Base-by-base conservation (phyloP, 2,329 filamentous ascomycete genomes). In the Fusarium albidum region DNA sequence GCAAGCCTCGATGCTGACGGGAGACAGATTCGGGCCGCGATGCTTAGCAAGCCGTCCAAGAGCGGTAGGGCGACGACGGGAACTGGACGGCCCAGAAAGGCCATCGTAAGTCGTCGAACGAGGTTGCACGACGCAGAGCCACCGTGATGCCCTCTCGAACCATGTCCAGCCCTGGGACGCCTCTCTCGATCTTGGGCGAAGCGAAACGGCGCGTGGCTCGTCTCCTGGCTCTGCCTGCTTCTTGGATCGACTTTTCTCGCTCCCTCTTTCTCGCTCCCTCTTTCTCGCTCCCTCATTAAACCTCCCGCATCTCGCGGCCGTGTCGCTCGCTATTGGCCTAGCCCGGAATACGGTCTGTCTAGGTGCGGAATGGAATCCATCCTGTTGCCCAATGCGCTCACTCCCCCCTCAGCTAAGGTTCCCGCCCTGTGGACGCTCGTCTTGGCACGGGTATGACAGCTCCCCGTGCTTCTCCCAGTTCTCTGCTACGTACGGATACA, bases 231-330 rank as follows among this genome's bases (percentile, higher is more conserved):
- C 21, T 21, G 5, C 21, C 21, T 21, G 21, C 5, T 21, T 7
- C 21, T 21, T 7, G 21, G 21, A 7, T 21, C 21, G 21, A 21
- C 21, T 21, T 38, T 38, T 55, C 37, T 46, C 17, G 31, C 40
- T 48, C 34, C 35, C 48, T 60, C 55, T 56, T 59, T 58, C n/a
- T n/a, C n/a, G n/a, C n/a, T n/a, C n/a, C n/a, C n/a, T 35, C 49
- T 37, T 38, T 55, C 37, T 46, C 17, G 31, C 40, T 48, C 34
- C 35, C 48, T 60, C 55, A 59, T 59, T 58, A 53, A 51, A 53
- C 51, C 26, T 46, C 44, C 34, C 45, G 43, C 53, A 50, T 18
- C 27, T 53, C 28, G 50, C 50, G 48, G 41, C 37, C 48, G 44
- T 52, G 44, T 55, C 34, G 18, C 52, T 55, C 34, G 18, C 52